Base-by-base conservation (phyloP, 176 grass and related monocot species). In the Thinopyrum elongatum region DNA sequence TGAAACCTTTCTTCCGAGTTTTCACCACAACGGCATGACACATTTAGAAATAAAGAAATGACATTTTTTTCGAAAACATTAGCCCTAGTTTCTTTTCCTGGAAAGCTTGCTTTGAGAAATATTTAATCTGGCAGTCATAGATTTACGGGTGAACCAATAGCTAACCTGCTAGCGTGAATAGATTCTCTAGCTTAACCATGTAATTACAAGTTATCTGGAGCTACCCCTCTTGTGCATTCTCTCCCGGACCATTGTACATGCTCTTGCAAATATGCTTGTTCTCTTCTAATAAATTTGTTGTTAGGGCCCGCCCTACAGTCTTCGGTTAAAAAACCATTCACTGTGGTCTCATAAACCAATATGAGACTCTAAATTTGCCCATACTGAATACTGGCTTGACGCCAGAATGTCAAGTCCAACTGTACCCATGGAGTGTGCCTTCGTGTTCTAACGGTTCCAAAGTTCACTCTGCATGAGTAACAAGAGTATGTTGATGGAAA, bases 191-290 rank as follows among this genome's bases (percentile, higher is more conserved):
- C 63, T 65, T 65, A 65, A 65, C 63, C 63, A 65, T 65, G 63
- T 30, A 29, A 65, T 65, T 30, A 65, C 27, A 65, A 55, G 51
- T 55, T 55, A 55, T 65, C 65, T 67, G 30, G 65, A 33, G 65
- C 65, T 67, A 19, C 30, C 29, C 30, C 65, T 67, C 65, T 30
- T 65, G 8, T 67, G 17, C 16, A 67, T 67, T 17, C 65, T 67
- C 29, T 67, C 65, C 65, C 7, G 10, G 33, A 9, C 33, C 7
- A 19, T 70, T 36, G 17, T 36, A 22, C 66, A 70, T 68, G 34
- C 66, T 70, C 66, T 70, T 70, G 66, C 35, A 70, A 35, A 69
- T 35, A 69, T 46, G 65, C 8, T 69, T 69, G 35, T 71, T 71
- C 36, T 10, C 68, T 71, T 34, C n/a, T 71, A 70, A n/a, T 70